Percentiles rank a stretch among this genome's conserved stretches.
Conservation (phyloP, 345 rosid species). For the Balakata baccata region DNA sequence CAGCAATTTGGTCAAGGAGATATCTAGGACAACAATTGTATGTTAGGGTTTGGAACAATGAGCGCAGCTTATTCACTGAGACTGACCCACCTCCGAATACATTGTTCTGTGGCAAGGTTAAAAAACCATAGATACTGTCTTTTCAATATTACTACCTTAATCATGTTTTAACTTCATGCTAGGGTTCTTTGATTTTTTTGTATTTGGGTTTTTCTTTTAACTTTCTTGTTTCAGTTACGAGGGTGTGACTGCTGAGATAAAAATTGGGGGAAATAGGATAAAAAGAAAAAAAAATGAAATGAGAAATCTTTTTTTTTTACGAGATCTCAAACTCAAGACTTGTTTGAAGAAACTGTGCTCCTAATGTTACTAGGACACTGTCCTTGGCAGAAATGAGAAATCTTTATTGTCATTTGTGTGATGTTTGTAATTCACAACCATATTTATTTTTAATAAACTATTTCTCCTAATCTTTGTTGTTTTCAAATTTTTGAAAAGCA, state of each 20-base stretch:
- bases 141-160: background rate
- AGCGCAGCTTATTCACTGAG: conserved; percentile 36
- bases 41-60: conserved; percentile 67
- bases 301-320: background rate
- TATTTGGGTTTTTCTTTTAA: background rate
- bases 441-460: background rate
- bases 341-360: no score
- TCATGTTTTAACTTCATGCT: background rate
- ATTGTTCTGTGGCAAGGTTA: conserved; percentile 45
- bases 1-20: conserved; percentile 61
- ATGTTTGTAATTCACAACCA: background rate
- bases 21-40: conserved; percentile 77
- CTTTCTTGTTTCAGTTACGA: conserved; percentile 39
- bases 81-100: conserved; percentile 35
- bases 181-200: background rate
- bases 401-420: background rate
- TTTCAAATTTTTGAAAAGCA: no score
- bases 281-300: background rate
- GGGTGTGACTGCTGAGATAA: conserved; percentile 37
- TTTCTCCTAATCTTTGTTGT: background rate
- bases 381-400: background rate
- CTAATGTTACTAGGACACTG: no score
- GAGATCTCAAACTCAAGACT: no score
- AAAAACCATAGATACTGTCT: conserved; percentile 18
- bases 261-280: background rate